Percentiles rank a stretch among this genome's conserved stretches.
phyloP scores from a whole-genome alignment of 2,329 filamentous ascomycete genomes.

The Fusarium tanahbumbuense region DNA sequence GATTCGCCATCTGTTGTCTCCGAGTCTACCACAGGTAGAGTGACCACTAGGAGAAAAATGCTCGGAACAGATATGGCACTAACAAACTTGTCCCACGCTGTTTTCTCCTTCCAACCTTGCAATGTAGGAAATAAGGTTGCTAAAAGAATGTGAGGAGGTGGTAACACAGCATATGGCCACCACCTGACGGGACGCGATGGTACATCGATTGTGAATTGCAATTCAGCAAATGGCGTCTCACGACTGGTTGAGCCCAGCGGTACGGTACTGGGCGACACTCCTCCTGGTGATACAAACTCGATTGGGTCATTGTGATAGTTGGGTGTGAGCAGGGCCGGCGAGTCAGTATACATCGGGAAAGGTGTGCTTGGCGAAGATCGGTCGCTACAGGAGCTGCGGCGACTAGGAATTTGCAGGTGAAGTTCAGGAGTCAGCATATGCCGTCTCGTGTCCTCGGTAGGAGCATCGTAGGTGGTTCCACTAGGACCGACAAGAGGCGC shows the following conservation, averaged over 20 bases:
- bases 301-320: slow-evolving; percentile 56
- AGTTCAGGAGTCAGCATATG: slow-evolving; percentile 46
- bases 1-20: slow-evolving; percentile 62
- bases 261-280: slow-evolving; percentile 58
- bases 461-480: slow-evolving; percentile 31
- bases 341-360: slow-evolving; percentile 77
- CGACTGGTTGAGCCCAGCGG: slow-evolving; percentile 53
- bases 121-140: slow-evolving; percentile 89
- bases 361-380: slow-evolving; percentile 66
- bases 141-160: slow-evolving; percentile 76
- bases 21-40: slow-evolving; percentile 88
- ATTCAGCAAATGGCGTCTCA: slow-evolving; percentile 61
- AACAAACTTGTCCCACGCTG: slow-evolving; percentile 83
- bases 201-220: slow-evolving; percentile 54
- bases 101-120: slow-evolving; percentile 83
- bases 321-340: slow-evolving; percentile 59
- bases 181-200: slow-evolving; percentile 68
- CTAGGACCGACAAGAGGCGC: slow-evolving; percentile 52
- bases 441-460: slow-evolving; percentile 2
- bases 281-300: slow-evolving; percentile 63
- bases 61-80: slow-evolving; percentile 88
- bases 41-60: slow-evolving; percentile 89
- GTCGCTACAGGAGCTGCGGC: slow-evolving; percentile 56
- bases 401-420: slow-evolving; percentile 61
- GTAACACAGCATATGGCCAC: slow-evolving; percentile 84